Percentiles rank a stretch among this genome's conserved stretches.
Conservation (phyloP, 2,329 filamentous ascomycete genomes). For the Aspergillus sp. region DNA sequence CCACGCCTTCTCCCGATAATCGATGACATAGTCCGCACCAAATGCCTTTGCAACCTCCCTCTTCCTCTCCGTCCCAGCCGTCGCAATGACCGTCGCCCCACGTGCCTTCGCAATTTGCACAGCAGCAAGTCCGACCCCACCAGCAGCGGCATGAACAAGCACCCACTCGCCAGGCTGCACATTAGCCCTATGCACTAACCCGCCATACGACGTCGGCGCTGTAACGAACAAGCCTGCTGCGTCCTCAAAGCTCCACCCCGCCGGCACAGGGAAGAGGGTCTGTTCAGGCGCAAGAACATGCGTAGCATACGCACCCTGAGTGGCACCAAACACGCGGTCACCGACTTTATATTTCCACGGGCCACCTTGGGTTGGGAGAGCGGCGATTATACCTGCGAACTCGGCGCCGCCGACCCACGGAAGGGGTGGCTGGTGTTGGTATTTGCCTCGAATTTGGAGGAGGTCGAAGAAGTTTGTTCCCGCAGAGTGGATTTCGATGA, state of each 20-base stretch:
- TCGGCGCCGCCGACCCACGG: slow-evolving; percentile 87
- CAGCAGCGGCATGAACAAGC: slow-evolving; percentile 87
- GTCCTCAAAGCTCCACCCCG: slow-evolving; percentile 79
- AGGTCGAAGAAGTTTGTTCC: slow-evolving; percentile 98
- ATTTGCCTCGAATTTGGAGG: slow-evolving; percentile 91
- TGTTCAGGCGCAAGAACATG: slow-evolving; percentile 67
- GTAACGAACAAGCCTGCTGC: slow-evolving; percentile 90
- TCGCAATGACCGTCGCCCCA: slow-evolving; percentile 90
- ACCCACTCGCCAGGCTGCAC: slow-evolving; percentile 81
- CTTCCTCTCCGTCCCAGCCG: slow-evolving; percentile 78
- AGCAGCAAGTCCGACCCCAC: slow-evolving; percentile 85
- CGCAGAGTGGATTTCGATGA: slow-evolving; percentile 80
- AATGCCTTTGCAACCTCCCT: slow-evolving; percentile 74
- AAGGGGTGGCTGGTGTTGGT: slow-evolving; percentile 85
- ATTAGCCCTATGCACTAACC: slow-evolving; percentile 72
- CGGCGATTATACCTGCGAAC: slow-evolving; percentile 76
- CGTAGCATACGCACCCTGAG: slow-evolving; percentile 83
- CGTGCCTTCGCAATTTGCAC: slow-evolving; percentile 93
- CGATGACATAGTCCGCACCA: slow-evolving; percentile 79
- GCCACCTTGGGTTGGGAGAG: slow-evolving; percentile 56
- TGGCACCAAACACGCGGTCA: slow-evolving; percentile 80
- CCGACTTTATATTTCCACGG: slow-evolving; percentile 68
- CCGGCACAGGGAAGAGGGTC: slow-evolving; percentile 69
- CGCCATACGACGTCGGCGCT: slow-evolving; percentile 84
- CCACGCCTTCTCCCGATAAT: slow-evolving; percentile 73